Percentiles rank a stretch among this genome's conserved stretches.
phyloP scores from a whole-genome alignment of 2,329 filamentous ascomycete genomes.

The Xylariaceae sp. region DNA sequence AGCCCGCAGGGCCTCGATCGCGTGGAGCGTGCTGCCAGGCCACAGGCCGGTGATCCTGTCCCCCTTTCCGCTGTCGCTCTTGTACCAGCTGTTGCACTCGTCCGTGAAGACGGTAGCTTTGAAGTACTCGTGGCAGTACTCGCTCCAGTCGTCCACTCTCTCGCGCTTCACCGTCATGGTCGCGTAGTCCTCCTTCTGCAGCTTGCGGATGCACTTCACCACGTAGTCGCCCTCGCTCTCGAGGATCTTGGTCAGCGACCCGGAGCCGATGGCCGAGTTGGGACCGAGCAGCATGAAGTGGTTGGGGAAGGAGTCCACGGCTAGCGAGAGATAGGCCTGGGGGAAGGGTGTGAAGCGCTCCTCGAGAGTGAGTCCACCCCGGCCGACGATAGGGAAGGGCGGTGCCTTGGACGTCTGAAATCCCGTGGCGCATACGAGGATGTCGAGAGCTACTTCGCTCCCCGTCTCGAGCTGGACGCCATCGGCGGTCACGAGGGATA shows the following conservation, averaged over 20 bases:
- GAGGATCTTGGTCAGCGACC: conserved; percentile 41
- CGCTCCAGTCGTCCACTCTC: conserved; percentile 41
- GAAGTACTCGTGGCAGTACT: conserved; percentile 44
- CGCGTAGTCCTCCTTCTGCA: conserved; percentile 42
- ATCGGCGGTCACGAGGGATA: conserved; percentile 30
- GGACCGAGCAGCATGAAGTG: conserved; percentile 45
- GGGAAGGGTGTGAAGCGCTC: conserved; percentile 35
- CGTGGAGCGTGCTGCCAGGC: conserved; percentile 41
- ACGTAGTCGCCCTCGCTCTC: conserved; percentile 46
- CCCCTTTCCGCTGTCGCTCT: conserved; percentile 37
- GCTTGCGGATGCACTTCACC: conserved; percentile 40
- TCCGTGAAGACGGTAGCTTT: conserved; percentile 43
- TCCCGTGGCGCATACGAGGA: conserved; percentile 44
- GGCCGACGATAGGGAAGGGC: conserved; percentile 38
- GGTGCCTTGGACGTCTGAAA: conserved; percentile 38
- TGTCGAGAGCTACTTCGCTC: conserved; percentile 36
- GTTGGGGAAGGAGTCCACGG: conserved; percentile 45
- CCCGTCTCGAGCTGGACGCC: conserved; percentile 31
- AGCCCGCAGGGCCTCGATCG: conserved; percentile 36
- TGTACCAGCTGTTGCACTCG: conserved; percentile 50
- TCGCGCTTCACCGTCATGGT: conserved; percentile 39
- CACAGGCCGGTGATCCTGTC: conserved; percentile 38
- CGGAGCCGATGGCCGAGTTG: conserved; percentile 43
- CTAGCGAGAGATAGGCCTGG: conserved; percentile 41
- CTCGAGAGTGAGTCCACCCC: conserved; percentile 32